phyloP scores from a whole-genome alignment of 495 filamentous ascomycete genomes.

The Aspergillus sclerotiicarbonarius region DNA sequence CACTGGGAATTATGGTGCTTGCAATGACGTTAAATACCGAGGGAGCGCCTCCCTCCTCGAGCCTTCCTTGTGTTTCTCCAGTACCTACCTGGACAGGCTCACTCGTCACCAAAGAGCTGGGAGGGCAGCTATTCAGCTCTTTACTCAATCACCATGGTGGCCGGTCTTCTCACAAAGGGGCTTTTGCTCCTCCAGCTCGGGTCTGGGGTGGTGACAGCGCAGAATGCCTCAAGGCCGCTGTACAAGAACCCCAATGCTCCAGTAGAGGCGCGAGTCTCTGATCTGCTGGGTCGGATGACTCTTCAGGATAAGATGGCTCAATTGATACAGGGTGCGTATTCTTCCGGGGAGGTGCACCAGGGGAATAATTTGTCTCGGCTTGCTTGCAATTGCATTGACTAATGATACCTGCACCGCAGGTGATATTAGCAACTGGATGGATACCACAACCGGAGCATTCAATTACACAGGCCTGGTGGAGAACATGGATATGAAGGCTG shows the following conservation, averaged over 20 bases:
- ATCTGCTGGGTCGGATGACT: constrained; percentile 67
- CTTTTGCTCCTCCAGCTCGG: constrained; percentile 32
- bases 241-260: constrained; percentile 63
- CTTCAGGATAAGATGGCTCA: constrained; percentile 68
- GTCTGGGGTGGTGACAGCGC: constrained; percentile 21
- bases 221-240: constrained; percentile 23
- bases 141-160: constrained; percentile 21
- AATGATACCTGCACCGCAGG: constrained; percentile 27
- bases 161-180: constrained; percentile 25
- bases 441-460: constrained; percentile 54
- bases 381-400: neutral
- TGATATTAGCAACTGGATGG: constrained; percentile 70
- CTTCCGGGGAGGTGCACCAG: neutral
- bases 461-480: constrained; percentile 63
- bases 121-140: neutral
- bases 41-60: neutral
- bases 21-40: neutral
- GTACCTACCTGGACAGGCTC: neutral
- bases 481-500: constrained; percentile 61
- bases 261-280: constrained; percentile 60
- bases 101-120: neutral
- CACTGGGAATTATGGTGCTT: neutral
- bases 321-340: constrained; percentile 53
- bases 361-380: neutral
- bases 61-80: neutral